Base-by-base conservation (phyloP, 805 yeast species). In the Yamadazyma nakazawae region DNA sequence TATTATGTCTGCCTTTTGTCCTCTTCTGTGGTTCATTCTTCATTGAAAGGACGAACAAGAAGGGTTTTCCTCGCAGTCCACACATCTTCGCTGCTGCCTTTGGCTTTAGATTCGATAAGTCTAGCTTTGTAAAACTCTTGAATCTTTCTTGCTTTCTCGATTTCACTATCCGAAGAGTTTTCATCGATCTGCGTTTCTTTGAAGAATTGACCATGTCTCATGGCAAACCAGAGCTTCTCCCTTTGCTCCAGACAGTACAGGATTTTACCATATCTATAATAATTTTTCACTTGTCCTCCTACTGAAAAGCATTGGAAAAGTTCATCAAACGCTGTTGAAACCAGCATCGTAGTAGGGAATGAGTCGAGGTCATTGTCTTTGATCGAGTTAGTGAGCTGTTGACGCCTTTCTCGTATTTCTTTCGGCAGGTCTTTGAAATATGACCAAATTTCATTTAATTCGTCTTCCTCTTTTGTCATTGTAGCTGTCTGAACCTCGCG, bases 271-370 rank as follows among this genome's bases (percentile, higher is more conserved):
- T 81, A 85, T 45, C 97, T 72, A 61, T 91, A 92, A 58, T 86
- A 85, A 64, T 85, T 79, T 50, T 95, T 79, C 17, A 88, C 68
- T 60, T 91, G 97, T 0, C 97, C 97, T 2, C 96, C 97, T 2
- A 91, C 60, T 0, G 97, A 87, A 67, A 87, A 89, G 62, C 98
- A 92, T 40, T 80, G 83, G 39, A 90, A 76, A 18, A 91, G 71
- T 59, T 89, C 96, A 63, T 91, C 96, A 64, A 91, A 84, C 1
- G 94, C 94, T 37, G 92, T 88, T 45, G 84, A 72, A 6, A 71
- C 55, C 12, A 72, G 61, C 40, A 72, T 54, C 21, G 63, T 62
- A n/a, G 62, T 55, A 4, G 75, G 76, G 44, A 63, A 62, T 11
- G 58, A 54, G 16, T 50, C 40, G 5, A 49, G 31, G n/a, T 52